These are phyloP conservation scores for Saccharomycopsis phalli DNA, from an alignment of 1,139 yeast genomes.

Conservation along the genomic window DNA sequence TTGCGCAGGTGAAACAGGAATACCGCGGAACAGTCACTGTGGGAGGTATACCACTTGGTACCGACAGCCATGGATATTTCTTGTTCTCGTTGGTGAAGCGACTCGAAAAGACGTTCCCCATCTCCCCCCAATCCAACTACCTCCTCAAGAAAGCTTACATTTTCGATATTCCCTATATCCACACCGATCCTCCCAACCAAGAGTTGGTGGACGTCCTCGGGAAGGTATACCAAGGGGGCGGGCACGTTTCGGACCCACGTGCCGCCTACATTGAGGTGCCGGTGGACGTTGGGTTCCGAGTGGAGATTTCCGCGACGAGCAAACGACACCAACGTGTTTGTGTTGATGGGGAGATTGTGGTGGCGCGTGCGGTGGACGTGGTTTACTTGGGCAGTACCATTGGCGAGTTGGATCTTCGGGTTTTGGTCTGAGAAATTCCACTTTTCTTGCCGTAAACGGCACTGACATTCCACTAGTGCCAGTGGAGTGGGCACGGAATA, in stretches of 20 bases:
- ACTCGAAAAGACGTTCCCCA: conserved; percentile 16
- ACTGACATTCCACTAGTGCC: too few species aligned
- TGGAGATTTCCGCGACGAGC: neutral
- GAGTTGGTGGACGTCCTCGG: conserved; percentile 11
- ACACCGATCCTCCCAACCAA: conserved; percentile 4
- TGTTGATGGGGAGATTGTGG: conserved; percentile 17
- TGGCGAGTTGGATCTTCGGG: too few species aligned
- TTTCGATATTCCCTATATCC: conserved; percentile 9
- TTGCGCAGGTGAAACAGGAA: conserved; percentile 11
- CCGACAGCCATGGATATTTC: conserved; percentile 13
- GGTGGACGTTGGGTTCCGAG: neutral
- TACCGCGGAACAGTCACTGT: conserved; percentile 12
- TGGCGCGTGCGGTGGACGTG: conserved; percentile 2
- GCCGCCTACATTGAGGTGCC: conserved; percentile 2
- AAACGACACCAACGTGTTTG: conserved; percentile 13
- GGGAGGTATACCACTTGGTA: neutral
- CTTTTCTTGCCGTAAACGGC: too few species aligned
- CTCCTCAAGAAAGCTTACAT: conserved; percentile 6
- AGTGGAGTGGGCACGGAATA: too few species aligned
- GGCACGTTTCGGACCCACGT: conserved; percentile 8
- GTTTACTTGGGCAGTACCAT: neutral
- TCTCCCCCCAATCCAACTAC: conserved; percentile 16
- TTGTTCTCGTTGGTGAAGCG: conserved; percentile 12
- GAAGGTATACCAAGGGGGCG: conserved; percentile 13
- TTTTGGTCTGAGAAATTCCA: too few species aligned